Percentiles rank a stretch among this genome's conserved stretches.
These are phyloP conservation scores for Hypoxylon sp. DNA, from an alignment of 2,329 filamentous ascomycete species.

Conservation along the genomic window DNA sequence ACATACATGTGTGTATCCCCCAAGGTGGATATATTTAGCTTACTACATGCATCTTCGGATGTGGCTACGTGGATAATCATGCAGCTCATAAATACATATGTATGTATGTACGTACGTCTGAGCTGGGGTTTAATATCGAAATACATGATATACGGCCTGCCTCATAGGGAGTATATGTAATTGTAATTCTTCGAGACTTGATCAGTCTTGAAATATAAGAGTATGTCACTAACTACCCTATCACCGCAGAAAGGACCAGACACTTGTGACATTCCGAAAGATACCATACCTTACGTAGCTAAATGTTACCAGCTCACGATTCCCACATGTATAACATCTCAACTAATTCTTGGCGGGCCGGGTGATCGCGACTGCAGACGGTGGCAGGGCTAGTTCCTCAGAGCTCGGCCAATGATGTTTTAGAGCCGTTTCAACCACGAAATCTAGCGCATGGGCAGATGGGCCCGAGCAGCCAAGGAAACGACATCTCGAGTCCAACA, in stretches of 20 bases:
- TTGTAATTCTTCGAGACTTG: too few relatives aligned
- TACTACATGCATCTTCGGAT: background rate
- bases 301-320: background rate
- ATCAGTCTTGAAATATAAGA: too few relatives aligned
- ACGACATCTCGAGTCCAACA: background rate
- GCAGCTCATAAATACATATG: background rate
- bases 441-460: conserved; percentile 3
- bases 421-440: conserved; percentile 16
- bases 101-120: too few relatives aligned
- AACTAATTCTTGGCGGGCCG: conserved; percentile 25
- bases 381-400: conserved; percentile 8
- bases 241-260: too few relatives aligned
- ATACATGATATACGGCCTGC: background rate
- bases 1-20: too few relatives aligned
- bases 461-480: too few relatives aligned
- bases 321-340: conserved; percentile 17
- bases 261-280: too few relatives aligned
- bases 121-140: background rate
- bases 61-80: background rate
- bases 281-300: too few relatives aligned
- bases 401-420: conserved; percentile 26
- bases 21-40: background rate
- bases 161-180: too few relatives aligned
- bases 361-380: conserved; percentile 17
- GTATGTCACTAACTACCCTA: too few relatives aligned